A percentile compares a stretch with the other conserved stretches of the same genome.
Evolutionary conservation across 176 grass and related monocot species (phyloP).

Genomic region (Carex parvula): DNA sequence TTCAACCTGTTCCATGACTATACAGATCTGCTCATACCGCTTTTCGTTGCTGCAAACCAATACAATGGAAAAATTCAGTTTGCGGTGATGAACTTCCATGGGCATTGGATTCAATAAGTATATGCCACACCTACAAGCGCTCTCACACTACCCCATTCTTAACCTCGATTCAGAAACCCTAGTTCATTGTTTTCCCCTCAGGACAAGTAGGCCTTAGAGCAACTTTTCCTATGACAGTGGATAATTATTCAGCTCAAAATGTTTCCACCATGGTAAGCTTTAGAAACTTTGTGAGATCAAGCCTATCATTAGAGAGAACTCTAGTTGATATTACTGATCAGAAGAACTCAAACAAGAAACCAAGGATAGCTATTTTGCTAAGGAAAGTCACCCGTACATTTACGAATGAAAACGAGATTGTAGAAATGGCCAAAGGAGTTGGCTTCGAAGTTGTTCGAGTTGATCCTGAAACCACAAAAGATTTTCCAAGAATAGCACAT

Average conservation of each 20-base stretch:
- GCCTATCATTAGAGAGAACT: slow-evolving; percentile 49
- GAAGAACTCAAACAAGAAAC: slow-evolving; percentile 41
- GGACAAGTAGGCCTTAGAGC: slow-evolving; percentile 58
- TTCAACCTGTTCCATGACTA: slow-evolving; percentile 90
- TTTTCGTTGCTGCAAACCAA: slow-evolving; percentile 62
- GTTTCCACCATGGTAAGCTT: slow-evolving; percentile 74
- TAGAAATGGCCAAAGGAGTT: slow-evolving; percentile 7
- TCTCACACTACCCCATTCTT: slow-evolving; percentile 68
- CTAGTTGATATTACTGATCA: slow-evolving; percentile 31
- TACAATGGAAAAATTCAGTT: slow-evolving; percentile 87
- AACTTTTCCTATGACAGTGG: slow-evolving; percentile 54
- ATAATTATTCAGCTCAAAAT: slow-evolving; percentile 46
- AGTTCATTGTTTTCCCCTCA: slow-evolving; percentile 72
- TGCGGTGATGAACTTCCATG: slow-evolving; percentile 45
- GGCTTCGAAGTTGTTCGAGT: slow-evolving; percentile 22
- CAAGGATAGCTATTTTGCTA: slow-evolving; percentile 39
- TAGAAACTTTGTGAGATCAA: slow-evolving; percentile 61
- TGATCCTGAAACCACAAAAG: slow-evolving; percentile 27
- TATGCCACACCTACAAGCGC: slow-evolving; percentile 36
- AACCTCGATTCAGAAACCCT: slow-evolving; percentile 50
- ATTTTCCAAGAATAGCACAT: slow-evolving; percentile 25
- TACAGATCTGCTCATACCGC: slow-evolving; percentile 83
- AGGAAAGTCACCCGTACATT: slow-evolving; percentile 25
- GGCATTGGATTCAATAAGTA: slow-evolving; percentile 75
- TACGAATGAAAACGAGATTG: neutral